Conservation (phyloP, 1,284 basidiomycete genomes). For the Pisolithus thermaeus region DNA sequence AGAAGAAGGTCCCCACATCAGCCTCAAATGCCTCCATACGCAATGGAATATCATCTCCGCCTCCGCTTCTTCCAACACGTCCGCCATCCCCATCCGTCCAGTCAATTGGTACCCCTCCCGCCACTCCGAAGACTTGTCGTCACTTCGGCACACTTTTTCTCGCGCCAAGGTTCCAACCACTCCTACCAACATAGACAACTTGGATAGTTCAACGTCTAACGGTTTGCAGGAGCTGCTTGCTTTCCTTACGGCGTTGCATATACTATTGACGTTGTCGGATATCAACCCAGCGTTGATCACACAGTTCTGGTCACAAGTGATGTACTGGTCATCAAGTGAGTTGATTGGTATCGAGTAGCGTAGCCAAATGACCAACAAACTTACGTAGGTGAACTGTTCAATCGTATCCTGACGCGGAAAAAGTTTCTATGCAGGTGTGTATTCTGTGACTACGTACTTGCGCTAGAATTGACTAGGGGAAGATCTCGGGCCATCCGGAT, state of each 20-base stretch:
- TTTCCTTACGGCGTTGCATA: slow-evolving; percentile 85
- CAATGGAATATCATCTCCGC: slow-evolving; percentile 30
- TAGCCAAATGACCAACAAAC: slow-evolving; percentile 8
- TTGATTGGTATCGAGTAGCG: background rate
- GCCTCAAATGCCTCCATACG: slow-evolving; percentile 31
- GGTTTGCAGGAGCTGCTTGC: slow-evolving; percentile 69
- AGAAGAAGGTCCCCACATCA: slow-evolving; percentile 51
- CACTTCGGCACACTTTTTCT: slow-evolving; percentile 56
- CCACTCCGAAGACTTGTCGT: slow-evolving; percentile 51
- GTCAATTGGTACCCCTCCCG: slow-evolving; percentile 31
- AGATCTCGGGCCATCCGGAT: slow-evolving; percentile 86
- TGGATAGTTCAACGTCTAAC: slow-evolving; percentile 39
- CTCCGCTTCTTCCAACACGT: slow-evolving; percentile 40
- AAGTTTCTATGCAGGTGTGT: slow-evolving; percentile 87
- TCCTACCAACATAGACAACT: slow-evolving; percentile 45
- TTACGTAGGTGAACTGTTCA: slow-evolving; percentile 82
- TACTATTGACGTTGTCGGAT: slow-evolving; percentile 81
- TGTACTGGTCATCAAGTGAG: slow-evolving; percentile 87
- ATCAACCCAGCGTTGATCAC: slow-evolving; percentile 87
- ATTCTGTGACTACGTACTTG: slow-evolving; percentile 2
- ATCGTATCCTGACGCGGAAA: slow-evolving; percentile 85
- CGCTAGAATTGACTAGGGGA: slow-evolving; percentile 22
- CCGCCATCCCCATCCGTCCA: slow-evolving; percentile 44
- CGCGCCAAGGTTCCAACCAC: slow-evolving; percentile 42
- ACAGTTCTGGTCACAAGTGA: slow-evolving; percentile 92